Evolutionary conservation across 441 rosid genomes (phyloP), one percentile per base, ranked within the genome.

Genomic region (Eutrema salsugineum): DNA sequence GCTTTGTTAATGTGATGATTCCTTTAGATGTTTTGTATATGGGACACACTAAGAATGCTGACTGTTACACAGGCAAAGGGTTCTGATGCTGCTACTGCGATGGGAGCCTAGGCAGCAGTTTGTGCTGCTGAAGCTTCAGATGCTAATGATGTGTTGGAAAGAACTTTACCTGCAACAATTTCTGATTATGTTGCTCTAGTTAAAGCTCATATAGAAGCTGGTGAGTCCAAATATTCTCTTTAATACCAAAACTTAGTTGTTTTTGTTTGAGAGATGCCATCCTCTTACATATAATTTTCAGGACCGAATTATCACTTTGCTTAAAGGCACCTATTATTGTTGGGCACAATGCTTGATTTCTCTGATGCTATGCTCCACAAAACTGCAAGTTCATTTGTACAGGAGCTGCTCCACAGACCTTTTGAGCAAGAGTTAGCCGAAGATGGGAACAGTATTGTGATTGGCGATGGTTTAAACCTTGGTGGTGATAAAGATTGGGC

Each of bases 401-500:
- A 55, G 82, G 92, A 91, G 57, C 82, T 96, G 30, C 78, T 96
- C 70, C 88, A 72, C 70, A 85, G 76, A 70, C 93, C 94, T 47
- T 85, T 87, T 75, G 96, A 96, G 76, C 80, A 88, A 82, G 98
- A 91, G 72, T 58, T 80, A 35, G 98, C 87, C 77, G 93, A 86
- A 63, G 86, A 86, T 77, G 98, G 98, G 62, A 87, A 87, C 79
- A 84, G 78, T 75, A 83, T 93, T 71, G 79, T 85, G 33, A 84
- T 93, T 43, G 99, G 98, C 68, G 98, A 96, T 70, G 94, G 98
- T 66, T 84, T 96, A 77, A 96, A 85, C 73, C 91, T 93, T 54
- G 98, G 97, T 53, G 98, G 99, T 59, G 97, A 91, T 73, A 86
- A 77, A 82, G 91, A 85, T 38, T 96, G 99, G 99, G 96, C 99